phyloP scores from a whole-genome alignment of 1,139 yeast species.

The Yamadazyma kanchanaburiensis region DNA sequence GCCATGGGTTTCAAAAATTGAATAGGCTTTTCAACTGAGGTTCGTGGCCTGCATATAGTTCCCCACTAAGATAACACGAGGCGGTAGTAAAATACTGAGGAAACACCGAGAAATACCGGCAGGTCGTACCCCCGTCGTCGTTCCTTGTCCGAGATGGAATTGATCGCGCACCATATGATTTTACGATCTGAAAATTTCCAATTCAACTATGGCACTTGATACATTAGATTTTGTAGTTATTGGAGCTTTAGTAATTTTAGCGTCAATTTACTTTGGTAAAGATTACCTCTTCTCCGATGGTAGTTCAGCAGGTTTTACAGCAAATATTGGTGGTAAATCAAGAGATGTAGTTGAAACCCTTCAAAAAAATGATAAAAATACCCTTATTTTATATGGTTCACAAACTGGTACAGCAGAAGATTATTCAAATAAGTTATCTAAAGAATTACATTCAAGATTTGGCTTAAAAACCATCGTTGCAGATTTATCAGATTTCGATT shows the following conservation, averaged over 20 bases:
- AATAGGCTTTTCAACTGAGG: too few species aligned
- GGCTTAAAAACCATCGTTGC: slow-evolving; percentile 83
- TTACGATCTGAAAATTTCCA: too few species aligned
- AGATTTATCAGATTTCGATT: slow-evolving; percentile 82
- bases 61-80: too few species aligned
- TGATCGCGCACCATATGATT: too few species aligned
- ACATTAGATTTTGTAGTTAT: slow-evolving; percentile 70
- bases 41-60: too few species aligned
- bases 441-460: slow-evolving; percentile 80
- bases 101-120: too few species aligned
- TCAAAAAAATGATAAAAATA: slow-evolving; percentile 64
- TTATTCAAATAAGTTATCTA: slow-evolving; percentile 84
- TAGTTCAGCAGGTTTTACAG: slow-evolving; percentile 38
- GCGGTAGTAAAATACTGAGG: too few species aligned
- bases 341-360: slow-evolving; percentile 67
- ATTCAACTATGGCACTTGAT: slow-evolving; percentile 52
- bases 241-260: slow-evolving; percentile 59
- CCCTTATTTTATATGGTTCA: slow-evolving; percentile 85
- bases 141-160: slow-evolving; percentile 5
- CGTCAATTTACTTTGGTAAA: slow-evolving; percentile 64
- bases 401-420: slow-evolving; percentile 99
- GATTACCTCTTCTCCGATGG: slow-evolving; percentile 49
- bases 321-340: slow-evolving; percentile 36
- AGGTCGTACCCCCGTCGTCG: too few species aligned
- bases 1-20: too few species aligned